Evolutionary conservation across 2,329 filamentous ascomycete species (phyloP).

Genomic region (Scedosporium dehoogii): DNA sequence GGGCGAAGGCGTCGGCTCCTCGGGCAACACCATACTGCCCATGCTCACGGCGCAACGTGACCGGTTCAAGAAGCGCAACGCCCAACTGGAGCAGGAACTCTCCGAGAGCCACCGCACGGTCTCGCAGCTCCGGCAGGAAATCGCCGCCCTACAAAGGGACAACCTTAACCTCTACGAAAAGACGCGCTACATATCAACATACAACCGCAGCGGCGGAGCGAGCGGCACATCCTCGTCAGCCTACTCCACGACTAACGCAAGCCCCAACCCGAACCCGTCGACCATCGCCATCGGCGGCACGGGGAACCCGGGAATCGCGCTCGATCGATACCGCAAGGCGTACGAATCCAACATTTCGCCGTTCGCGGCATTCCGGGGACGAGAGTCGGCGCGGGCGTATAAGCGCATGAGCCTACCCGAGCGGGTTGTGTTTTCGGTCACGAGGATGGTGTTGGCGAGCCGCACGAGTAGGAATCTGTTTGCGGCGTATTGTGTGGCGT

Average conservation of each 20-base stretch:
- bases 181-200: slow-evolving; percentile 90
- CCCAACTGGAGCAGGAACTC: slow-evolving; percentile 81
- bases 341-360: slow-evolving; percentile 95
- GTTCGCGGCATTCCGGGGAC: slow-evolving; percentile 90
- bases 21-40: slow-evolving; percentile 58
- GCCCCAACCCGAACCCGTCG: slow-evolving; percentile 71
- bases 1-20: slow-evolving; percentile 42
- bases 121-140: slow-evolving; percentile 79
- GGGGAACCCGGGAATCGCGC: slow-evolving; percentile 52
- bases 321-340: slow-evolving; percentile 80
- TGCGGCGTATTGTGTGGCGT: slow-evolving; percentile 77
- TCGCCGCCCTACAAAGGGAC: slow-evolving; percentile 87
- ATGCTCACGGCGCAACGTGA: slow-evolving; percentile 98
- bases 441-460: slow-evolving; percentile 81
- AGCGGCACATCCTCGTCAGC: slow-evolving; percentile 53
- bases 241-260: slow-evolving; percentile 60
- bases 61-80: slow-evolving; percentile 93
- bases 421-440: slow-evolving; percentile 80
- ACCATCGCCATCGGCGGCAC: slow-evolving; percentile 48
- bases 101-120: slow-evolving; percentile 74
- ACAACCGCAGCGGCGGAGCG: slow-evolving; percentile 59
- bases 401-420: slow-evolving; percentile 90
- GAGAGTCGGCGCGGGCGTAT: slow-evolving; percentile 83
- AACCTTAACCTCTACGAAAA: slow-evolving; percentile 96
- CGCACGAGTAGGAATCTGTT: slow-evolving; percentile 88